Conservation (phyloP, 1,139 yeast species). For the Spencermartinsiella ligniputridi region DNA sequence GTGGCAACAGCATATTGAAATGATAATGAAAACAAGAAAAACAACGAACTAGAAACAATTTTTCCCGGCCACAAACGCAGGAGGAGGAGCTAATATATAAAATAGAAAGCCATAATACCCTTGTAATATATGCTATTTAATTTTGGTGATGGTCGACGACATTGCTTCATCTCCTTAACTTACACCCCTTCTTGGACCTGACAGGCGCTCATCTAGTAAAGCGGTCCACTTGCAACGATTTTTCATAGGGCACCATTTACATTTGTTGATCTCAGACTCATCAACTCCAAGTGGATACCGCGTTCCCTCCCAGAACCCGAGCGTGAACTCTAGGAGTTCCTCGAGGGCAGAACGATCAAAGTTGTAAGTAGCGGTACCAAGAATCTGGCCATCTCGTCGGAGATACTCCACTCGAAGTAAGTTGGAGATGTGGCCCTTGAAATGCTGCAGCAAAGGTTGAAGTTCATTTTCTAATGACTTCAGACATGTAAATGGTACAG, state of each 20-base stretch:
- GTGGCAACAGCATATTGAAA: neutral
- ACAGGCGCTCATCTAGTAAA: constrained; percentile 4
- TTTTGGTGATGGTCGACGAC: neutral
- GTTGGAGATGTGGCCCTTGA: neutral
- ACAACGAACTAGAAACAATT: too few relatives aligned
- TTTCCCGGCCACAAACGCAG: too few relatives aligned
- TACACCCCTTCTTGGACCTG: too few relatives aligned
- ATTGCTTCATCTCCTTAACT: too few relatives aligned
- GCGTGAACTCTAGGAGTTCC: constrained; percentile 23
- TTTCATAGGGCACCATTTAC: constrained; percentile 21
- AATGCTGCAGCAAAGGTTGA: neutral
- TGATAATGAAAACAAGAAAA: too few relatives aligned
- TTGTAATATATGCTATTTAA: neutral
- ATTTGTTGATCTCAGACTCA: constrained; percentile 19
- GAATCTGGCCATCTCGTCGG: constrained; percentile 10
- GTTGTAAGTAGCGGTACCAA: constrained; percentile 19
- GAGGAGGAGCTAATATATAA: too few relatives aligned
- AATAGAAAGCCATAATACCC: too few relatives aligned
- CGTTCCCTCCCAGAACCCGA: constrained; percentile 26
- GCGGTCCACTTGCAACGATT: constrained; percentile 22
- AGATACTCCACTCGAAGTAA: constrained; percentile 21
- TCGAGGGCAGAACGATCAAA: constrained; percentile 18
- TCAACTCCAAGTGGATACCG: constrained; percentile 28
- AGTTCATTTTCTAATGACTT: neutral
- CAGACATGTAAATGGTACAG: neutral